phyloP scores from a whole-genome alignment of 2,329 filamentous ascomycete species.

The Parascedosporium putredinis region DNA sequence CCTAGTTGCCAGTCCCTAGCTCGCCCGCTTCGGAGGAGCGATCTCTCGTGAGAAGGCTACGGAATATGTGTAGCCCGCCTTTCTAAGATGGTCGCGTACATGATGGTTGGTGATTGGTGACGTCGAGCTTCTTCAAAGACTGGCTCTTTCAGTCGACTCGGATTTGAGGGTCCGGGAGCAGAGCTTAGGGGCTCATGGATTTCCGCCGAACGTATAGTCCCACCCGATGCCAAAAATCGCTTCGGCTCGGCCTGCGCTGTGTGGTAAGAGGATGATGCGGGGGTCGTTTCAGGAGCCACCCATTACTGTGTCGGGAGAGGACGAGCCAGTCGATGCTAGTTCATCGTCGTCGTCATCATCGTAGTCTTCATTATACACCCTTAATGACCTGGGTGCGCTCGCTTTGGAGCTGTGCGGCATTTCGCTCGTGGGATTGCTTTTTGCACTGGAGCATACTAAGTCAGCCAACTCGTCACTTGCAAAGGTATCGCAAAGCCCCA shows the following conservation, averaged over 20 bases:
- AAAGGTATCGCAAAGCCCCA: conserved; percentile 27
- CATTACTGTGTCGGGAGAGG: neutral
- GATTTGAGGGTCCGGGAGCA: no score
- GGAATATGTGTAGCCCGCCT: no score
- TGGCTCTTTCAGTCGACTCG: no score
- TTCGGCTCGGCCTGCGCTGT: no score
- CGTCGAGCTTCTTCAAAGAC: no score
- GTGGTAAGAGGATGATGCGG: no score
- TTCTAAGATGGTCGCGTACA: conserved; percentile 1
- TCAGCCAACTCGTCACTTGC: conserved; percentile 24
- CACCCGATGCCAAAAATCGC: no score
- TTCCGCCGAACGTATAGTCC: no score
- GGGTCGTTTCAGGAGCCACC: neutral
- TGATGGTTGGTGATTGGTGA: neutral
- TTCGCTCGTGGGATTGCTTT: conserved; percentile 90
- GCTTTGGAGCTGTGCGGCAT: conserved; percentile 81
- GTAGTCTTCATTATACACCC: conserved; percentile 52
- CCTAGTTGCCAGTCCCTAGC: neutral
- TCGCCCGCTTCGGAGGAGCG: neutral
- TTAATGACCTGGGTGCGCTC: conserved; percentile 92
- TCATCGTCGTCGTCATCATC: conserved; percentile 9
- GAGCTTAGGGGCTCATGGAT: no score
- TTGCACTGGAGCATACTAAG: conserved; percentile 55
- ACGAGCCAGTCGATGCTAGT: neutral
- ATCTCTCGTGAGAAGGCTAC: no score